A percentile compares a stretch with the other conserved stretches of the same genome.
Evolutionary conservation across 2,329 filamentous ascomycete genomes (phyloP).

Genomic region (Coniochaeta sp.): DNA sequence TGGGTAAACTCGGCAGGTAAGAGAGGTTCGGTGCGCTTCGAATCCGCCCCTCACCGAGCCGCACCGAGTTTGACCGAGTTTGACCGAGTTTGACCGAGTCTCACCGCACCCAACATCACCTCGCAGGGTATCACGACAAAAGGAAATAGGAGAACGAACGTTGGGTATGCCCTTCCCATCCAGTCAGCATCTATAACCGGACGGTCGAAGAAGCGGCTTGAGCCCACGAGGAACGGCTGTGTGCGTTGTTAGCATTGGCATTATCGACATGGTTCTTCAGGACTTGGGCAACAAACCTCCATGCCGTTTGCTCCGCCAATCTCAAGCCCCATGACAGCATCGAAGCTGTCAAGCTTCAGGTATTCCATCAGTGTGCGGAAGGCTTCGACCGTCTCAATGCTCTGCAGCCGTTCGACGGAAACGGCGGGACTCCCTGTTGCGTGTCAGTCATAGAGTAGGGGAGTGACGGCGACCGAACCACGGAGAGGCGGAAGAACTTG

Average conservation of each 20-base stretch:
- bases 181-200: constrained; percentile 29
- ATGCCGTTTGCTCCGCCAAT: constrained; percentile 50
- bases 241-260: no score
- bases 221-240: constrained; percentile 29
- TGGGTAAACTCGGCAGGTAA: no score
- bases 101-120: no score
- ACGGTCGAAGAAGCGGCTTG: constrained; percentile 25
- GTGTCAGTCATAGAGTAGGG: background rate
- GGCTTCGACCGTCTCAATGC: constrained; percentile 29
- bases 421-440: constrained; percentile 18
- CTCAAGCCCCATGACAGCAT: constrained; percentile 38
- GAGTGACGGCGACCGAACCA: no score
- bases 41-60: no score
- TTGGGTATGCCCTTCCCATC: constrained; percentile 27
- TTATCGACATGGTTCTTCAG: no score
- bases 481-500: no score
- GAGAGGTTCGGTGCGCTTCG: no score
- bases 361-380: constrained; percentile 29
- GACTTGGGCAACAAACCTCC: no score
- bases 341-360: constrained; percentile 19
- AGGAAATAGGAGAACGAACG: constrained; percentile 18
- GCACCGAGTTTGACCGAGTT: no score
- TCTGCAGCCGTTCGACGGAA: constrained; percentile 32
- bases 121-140: background rate
- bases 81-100: no score